Percentiles rank a stretch among this genome's conserved stretches.
These are phyloP conservation scores for Mrakia frigida DNA, from an alignment of 768 basidiomycete species.

Conservation along the genomic window DNA sequence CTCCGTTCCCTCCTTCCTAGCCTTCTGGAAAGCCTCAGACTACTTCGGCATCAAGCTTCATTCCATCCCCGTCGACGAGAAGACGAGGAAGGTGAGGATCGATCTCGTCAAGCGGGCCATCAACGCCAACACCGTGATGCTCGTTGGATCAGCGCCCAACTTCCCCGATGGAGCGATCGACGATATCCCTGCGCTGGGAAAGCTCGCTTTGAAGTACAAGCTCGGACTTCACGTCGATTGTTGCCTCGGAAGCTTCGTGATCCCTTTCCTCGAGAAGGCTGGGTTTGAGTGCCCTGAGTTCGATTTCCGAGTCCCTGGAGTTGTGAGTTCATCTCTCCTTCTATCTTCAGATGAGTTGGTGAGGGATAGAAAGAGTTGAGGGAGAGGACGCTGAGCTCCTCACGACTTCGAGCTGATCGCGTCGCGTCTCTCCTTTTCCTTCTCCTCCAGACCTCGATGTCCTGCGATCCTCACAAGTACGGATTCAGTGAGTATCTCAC, in stretches of 20 bases:
- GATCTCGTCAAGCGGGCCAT: slow-evolving; percentile 67
- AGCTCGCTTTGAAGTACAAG: slow-evolving; percentile 65
- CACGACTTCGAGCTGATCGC: background rate
- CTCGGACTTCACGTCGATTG: slow-evolving; percentile 61
- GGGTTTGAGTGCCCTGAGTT: slow-evolving; percentile 52
- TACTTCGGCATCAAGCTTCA: slow-evolving; percentile 89
- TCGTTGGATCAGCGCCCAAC: slow-evolving; percentile 42
- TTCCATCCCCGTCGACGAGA: slow-evolving; percentile 69
- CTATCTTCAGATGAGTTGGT: background rate
- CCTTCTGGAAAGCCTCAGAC: slow-evolving; percentile 86
- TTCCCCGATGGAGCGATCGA: slow-evolving; percentile 67
- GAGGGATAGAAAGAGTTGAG: no score
- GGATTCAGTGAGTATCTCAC: slow-evolving; percentile 16
- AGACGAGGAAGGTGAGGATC: slow-evolving; percentile 72
- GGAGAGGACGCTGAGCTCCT: background rate
- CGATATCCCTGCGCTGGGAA: slow-evolving; percentile 71
- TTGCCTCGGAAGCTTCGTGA: slow-evolving; percentile 87
- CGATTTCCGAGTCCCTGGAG: slow-evolving; percentile 85
- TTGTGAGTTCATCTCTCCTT: slow-evolving; percentile 71
- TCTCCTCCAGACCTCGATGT: background rate
- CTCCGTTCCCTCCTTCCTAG: slow-evolving; percentile 68
- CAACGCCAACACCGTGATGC: slow-evolving; percentile 27
- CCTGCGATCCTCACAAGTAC: slow-evolving; percentile 79
- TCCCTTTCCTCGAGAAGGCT: slow-evolving; percentile 76
- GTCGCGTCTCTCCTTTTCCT: background rate